Conservation (phyloP, 2,329 filamentous ascomycete species). For the Penicillium aurantiogriseum region DNA sequence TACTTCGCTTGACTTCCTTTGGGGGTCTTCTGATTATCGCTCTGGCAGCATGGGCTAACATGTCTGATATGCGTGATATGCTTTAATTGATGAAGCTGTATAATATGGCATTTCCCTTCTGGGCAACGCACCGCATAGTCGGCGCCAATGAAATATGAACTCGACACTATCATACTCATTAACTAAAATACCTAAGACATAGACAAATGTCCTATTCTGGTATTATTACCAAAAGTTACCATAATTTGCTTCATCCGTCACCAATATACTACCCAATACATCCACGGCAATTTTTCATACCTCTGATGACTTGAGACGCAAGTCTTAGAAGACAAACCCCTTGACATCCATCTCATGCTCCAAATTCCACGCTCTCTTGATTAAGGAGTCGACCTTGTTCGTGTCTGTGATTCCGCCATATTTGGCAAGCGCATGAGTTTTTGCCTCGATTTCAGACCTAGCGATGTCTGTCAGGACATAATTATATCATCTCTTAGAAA, state of each 20-base stretch:
- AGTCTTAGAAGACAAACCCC: constrained; percentile 20
- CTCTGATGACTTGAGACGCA: not conserved
- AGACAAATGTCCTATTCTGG: not conserved
- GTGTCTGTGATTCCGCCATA: constrained; percentile 25
- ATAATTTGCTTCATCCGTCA: not conserved
- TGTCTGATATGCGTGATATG: constrained; percentile 17
- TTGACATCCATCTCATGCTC: constrained; percentile 18
- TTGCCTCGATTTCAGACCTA: constrained; percentile 24
- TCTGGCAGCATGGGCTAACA: constrained; percentile 12
- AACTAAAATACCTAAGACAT: not conserved
- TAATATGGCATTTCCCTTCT: constrained; percentile 17
- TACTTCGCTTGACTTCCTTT: constrained; percentile 13
- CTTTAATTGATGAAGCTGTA: constrained; percentile 26
- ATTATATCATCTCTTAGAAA: no score
- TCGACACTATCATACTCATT: not conserved
- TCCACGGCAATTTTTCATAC: no score
- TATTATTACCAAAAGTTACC: not conserved
- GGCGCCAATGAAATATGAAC: constrained; percentile 1
- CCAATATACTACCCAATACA: not conserved
- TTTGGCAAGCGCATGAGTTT: constrained; percentile 19
- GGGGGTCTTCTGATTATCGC: constrained; percentile 10
- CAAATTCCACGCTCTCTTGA: constrained; percentile 23
- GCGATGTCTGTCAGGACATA: not conserved
- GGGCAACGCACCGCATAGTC: not conserved
- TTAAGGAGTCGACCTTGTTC: constrained; percentile 17